Conservation (phyloP, 176 grass and related monocot genomes). For the Avena eriantha region DNA sequence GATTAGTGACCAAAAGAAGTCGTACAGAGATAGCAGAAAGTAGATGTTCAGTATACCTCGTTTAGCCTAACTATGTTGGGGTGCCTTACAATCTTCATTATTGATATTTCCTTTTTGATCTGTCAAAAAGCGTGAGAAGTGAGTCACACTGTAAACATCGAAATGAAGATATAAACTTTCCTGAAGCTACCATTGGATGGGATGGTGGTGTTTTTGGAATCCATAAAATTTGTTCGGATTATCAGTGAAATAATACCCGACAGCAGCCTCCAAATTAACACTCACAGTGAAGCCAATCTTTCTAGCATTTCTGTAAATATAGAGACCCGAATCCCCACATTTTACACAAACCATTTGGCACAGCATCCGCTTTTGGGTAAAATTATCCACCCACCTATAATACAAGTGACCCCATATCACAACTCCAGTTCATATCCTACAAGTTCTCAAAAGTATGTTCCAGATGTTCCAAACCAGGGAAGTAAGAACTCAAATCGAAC, state of each 20-base stretch:
- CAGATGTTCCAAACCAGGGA: background rate
- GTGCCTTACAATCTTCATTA: conserved; percentile 98
- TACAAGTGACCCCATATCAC: background rate
- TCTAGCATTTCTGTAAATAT: background rate
- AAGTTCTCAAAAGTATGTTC: background rate
- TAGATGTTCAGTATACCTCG: conserved; percentile 53
- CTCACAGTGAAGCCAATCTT: background rate
- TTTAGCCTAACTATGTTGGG: conserved; percentile 86
- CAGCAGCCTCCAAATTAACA: background rate
- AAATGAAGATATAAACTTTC: background rate
- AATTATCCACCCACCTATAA: background rate
- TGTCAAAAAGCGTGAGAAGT: conserved; percentile 38
- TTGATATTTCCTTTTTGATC: conserved; percentile 99
- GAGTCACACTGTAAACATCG: background rate
- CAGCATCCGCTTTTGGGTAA: background rate
- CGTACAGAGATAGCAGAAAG: background rate
- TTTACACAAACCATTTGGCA: background rate
- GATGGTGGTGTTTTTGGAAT: background rate
- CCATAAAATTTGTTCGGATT: conserved; percentile 49
- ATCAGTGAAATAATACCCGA: background rate
- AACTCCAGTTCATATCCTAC: background rate
- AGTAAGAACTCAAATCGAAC: background rate
- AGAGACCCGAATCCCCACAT: background rate
- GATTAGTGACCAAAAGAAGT: background rate
- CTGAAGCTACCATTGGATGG: background rate